These are phyloP conservation scores for Colletotrichum echinochloae DNA, from an alignment of 2,329 filamentous ascomycete species.

Conservation along the genomic window DNA sequence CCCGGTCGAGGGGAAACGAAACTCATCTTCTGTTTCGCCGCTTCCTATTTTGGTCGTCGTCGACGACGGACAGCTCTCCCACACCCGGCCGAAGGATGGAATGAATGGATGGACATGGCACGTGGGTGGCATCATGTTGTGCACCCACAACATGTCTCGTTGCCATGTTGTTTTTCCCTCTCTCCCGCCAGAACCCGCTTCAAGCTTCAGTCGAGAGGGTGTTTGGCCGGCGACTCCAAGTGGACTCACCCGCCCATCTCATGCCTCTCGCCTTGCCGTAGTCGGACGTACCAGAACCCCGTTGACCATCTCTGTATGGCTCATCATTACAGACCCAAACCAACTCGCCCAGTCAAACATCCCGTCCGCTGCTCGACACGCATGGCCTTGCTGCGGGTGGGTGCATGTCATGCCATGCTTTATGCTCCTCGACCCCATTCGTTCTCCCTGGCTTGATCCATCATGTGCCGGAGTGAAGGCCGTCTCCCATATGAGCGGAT, in stretches of 20 bases:
- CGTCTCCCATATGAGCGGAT: slow-evolving; percentile 28
- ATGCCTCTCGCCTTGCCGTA: slow-evolving; percentile 15
- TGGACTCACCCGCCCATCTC: slow-evolving; percentile 1
- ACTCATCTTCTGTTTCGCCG: slow-evolving; percentile 9
- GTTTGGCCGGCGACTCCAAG: slow-evolving; percentile 33
- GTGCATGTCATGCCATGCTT: background rate
- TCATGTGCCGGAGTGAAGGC: slow-evolving; percentile 35
- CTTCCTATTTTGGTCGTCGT: slow-evolving; percentile 13
- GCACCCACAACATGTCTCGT: background rate
- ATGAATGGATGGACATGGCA: background rate
- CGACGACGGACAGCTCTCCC: background rate
- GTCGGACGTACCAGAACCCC: background rate
- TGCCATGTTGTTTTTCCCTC: background rate
- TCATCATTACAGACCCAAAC: slow-evolving; percentile 9
- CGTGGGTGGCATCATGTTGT: slow-evolving; percentile 22
- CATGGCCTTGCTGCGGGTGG: background rate
- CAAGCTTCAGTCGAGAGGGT: slow-evolving; percentile 11
- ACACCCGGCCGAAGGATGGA: background rate
- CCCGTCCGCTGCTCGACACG: background rate
- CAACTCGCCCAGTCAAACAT: background rate
- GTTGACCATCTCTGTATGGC: too few species aligned
- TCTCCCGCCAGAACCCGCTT: background rate
- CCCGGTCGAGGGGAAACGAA: background rate
- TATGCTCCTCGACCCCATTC: background rate
- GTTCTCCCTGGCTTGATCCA: slow-evolving; percentile 7